Evolutionary conservation across 2,329 filamentous ascomycete genomes (phyloP), one percentile per base, ranked within the genome.

Genomic region (Cercospora canescens): DNA sequence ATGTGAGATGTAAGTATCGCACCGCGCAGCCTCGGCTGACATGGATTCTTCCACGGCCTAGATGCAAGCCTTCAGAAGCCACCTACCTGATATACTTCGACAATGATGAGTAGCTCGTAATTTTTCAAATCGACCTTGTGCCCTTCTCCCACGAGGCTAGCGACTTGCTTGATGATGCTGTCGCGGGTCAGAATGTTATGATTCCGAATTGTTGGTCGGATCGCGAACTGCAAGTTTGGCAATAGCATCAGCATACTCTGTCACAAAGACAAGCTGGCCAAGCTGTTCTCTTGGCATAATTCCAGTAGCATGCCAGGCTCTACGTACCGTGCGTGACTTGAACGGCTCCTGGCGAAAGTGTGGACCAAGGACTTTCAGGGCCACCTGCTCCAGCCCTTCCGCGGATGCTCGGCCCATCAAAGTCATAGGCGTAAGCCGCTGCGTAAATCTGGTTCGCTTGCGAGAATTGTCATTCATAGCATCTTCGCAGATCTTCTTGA

Each of bases 71-170:
- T 54, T 54, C 59, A 58, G 70, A 65, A 64, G 45, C 52, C 67
- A 76, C 83, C 71, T 84, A 92, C 91, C 86, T 93, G 88, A 77
- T 91, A 94, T 64, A 95, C 85, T 73, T 95, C 91, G 64, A 95
- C 87, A 67, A 94, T 80, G 71, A 95, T 89, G 34, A 94, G 87
- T 75, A 92, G 87, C 79, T 94, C 91, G 35, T 91, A 91, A n/a
- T 84, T 85, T 56, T 84, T 86, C n/a, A 96, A 85, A 73, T 94
- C 88, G 65, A 95, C 92, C 73, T 89, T 90, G 79, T 95, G 92
- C 41, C 84, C 84, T 9, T 84, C 80, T 58, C 88, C 87, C 67
- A 93, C 86, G 32, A 89, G 80, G 41, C 82, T 81, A 4, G 91
- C 92, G 69, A 94, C 85, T 69, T 85, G 86, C 73, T 89, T 87